These are phyloP conservation scores for Metschnikowia sp. DNA, from an alignment of 805 yeast species.

Conservation along the genomic window DNA sequence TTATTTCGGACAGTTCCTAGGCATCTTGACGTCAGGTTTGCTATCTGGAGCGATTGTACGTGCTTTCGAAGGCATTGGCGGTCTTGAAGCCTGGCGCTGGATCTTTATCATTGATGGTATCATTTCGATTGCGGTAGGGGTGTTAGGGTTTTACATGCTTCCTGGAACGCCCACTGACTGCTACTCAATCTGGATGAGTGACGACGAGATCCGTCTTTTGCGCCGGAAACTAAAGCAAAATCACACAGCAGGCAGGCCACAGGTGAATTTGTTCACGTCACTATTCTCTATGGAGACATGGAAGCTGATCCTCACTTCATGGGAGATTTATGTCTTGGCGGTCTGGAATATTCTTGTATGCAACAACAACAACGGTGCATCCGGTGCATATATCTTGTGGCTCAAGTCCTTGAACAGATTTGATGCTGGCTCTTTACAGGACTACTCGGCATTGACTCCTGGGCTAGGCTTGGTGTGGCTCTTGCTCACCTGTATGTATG, in stretches of 20 bases:
- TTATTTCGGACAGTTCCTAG: slow-evolving; percentile 28
- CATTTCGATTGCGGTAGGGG: slow-evolving; percentile 14
- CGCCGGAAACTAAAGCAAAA: slow-evolving; percentile 27
- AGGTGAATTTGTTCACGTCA: slow-evolving; percentile 13
- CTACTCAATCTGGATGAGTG: slow-evolving; percentile 18
- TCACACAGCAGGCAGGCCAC: slow-evolving; percentile 18
- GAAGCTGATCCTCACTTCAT: slow-evolving; percentile 49
- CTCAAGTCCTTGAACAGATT: slow-evolving; percentile 30
- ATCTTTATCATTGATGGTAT: slow-evolving; percentile 17
- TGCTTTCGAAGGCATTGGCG: slow-evolving; percentile 10
- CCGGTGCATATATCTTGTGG: slow-evolving; percentile 63
- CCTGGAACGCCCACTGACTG: slow-evolving; percentile 22
- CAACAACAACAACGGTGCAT: slow-evolving; percentile 55
- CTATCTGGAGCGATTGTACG: slow-evolving; percentile 23
- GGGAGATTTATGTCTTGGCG: slow-evolving; percentile 59
- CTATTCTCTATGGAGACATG: slow-evolving; percentile 35
- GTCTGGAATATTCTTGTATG: slow-evolving; percentile 57
- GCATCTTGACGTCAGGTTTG: slow-evolving; percentile 28
- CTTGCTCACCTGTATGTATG: slow-evolving; percentile 31
- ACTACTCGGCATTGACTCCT: slow-evolving; percentile 45
- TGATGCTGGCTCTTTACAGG: slow-evolving; percentile 30
- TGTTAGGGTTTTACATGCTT: slow-evolving; percentile 17
- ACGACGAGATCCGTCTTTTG: slow-evolving; percentile 27
- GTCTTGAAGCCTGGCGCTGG: slow-evolving; percentile 19
- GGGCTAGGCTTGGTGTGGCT: slow-evolving; percentile 43